Evolutionary conservation across 306 rosid species (phyloP), one percentile per base, ranked within the genome.

Genomic region (Sicyos baderoa): DNA sequence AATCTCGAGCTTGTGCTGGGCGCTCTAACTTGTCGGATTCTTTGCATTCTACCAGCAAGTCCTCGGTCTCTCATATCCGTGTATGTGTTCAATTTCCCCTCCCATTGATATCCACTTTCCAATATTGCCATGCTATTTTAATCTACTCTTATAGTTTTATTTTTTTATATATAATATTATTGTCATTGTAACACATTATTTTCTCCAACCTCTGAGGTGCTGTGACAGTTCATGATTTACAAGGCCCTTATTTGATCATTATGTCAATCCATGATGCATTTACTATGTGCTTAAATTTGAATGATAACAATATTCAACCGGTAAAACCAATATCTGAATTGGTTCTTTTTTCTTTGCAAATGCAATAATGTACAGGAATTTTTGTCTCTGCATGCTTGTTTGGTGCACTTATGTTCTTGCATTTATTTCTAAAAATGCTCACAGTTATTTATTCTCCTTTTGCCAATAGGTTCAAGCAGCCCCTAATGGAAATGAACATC

Each of bases 1-100:
- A 93, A 54, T 72, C 91, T 10, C 87, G 87, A 17, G 97, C 89
- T 21, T 89, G 97, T 49, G 91, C 89, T 3, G 79, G 57, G 68
- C 97, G 96, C 16, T 79, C 79, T 23, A 62, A 77, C 82, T 49
- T 82, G 54, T 68, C 89, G 1, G 89, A 87, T 71, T 61, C 78
- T 54, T 52, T 69, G 55, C 83, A 78, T 72, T 82, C 96, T 63
- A 74, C 54, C 72, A 74, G 76, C 81, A 89, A 80, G 54, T 79
- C 91, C 67, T 72, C 89, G 17, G 79, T 78, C 21, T 79, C 82
- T 53, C 54, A 17, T 58, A 79, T 80, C 54, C 91, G 82, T 57
- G 98, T 93, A 78, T 80, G 89, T 64, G 52, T 48, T 58, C 32
- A 13, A 45, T 17, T 18, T 48, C 21, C 71, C 11, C 29, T 8